Conservation (phyloP, 208 protist species). For the Acanthamoeba divionensis region DNA sequence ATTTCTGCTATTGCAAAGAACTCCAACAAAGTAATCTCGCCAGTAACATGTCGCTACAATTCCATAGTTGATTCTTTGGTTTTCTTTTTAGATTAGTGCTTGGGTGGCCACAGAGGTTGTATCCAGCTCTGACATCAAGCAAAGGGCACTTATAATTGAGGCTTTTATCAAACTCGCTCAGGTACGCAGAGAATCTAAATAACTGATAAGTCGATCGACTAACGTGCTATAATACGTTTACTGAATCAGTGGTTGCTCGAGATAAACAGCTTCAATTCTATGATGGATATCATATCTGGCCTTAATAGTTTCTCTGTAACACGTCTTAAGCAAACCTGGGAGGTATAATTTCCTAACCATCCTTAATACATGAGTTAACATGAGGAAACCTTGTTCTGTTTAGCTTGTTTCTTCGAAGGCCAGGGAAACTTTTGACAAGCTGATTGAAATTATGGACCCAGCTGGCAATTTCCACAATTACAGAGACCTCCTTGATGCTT, state of each 20-base stretch:
- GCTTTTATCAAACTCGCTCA: constrained; percentile 6
- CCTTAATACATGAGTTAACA: not conserved
- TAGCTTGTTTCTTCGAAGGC: not conserved
- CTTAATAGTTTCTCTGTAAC: constrained; percentile 38
- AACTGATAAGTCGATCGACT: too few relatives aligned
- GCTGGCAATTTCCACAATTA: constrained; percentile 35
- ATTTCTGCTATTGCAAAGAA: not conserved
- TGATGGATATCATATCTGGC: constrained; percentile 44
- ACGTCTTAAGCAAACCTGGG: constrained; percentile 32
- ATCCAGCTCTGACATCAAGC: not conserved
- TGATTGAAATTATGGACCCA: not conserved
- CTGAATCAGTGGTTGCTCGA: too few relatives aligned
- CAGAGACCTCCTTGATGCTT: not conserved
- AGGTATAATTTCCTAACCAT: not conserved
- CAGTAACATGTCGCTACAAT: not conserved
- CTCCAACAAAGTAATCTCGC: constrained; percentile 1
- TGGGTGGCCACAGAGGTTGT: constrained; percentile 46
- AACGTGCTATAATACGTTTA: too few relatives aligned
- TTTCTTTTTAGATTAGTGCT: not conserved
- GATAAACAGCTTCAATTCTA: constrained; percentile 25
- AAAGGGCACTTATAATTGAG: not conserved
- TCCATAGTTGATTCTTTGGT: not conserved
- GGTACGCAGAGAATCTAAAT: not conserved
- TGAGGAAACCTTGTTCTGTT: not conserved
- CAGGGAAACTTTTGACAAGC: not conserved